Conservation (phyloP, 1,284 basidiomycete genomes). For the Ustilago nuda region DNA sequence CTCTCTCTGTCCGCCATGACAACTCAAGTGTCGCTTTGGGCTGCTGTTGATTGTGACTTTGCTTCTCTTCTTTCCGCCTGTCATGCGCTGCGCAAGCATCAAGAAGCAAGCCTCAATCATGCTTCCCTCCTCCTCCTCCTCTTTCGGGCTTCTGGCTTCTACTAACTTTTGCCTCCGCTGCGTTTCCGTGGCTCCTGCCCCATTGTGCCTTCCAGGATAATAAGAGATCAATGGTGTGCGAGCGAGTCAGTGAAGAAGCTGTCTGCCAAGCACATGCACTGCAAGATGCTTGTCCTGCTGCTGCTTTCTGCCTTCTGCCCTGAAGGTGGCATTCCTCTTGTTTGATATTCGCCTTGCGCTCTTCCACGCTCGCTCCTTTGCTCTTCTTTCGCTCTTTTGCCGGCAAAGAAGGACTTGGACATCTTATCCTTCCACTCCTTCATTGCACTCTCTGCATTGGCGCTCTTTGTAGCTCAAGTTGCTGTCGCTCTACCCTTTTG, state of each 20-base stretch:
- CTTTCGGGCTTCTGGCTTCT: neutral
- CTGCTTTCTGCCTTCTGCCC: constrained; percentile 3
- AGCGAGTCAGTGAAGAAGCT: constrained; percentile 5
- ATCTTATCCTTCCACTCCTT: neutral
- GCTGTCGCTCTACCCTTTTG: constrained; percentile 4
- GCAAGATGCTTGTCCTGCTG: constrained; percentile 4
- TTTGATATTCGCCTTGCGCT: neutral
- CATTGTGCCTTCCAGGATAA: neutral
- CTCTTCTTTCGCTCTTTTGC: neutral
- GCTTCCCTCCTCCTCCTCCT: neutral
- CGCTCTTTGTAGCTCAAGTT: neutral
- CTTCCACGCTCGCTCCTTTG: neutral
- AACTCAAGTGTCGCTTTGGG: neutral
- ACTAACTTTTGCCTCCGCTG: neutral
- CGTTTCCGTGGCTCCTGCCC: neutral
- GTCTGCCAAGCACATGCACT: constrained; percentile 14
- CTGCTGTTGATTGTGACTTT: neutral
- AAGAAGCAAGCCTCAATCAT: constrained; percentile 5
- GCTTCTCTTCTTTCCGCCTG: neutral
- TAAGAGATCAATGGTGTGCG: neutral
- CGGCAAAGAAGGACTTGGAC: neutral
- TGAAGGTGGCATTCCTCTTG: neutral
- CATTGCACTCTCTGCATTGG: neutral
- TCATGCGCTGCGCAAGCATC: constrained; percentile 5
- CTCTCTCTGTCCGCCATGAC: neutral